A percentile compares a stretch with the other conserved stretches of the same genome.
Evolutionary conservation across 2,329 filamentous ascomycete genomes (phyloP).

Genomic region (Fusarium nematophilum): DNA sequence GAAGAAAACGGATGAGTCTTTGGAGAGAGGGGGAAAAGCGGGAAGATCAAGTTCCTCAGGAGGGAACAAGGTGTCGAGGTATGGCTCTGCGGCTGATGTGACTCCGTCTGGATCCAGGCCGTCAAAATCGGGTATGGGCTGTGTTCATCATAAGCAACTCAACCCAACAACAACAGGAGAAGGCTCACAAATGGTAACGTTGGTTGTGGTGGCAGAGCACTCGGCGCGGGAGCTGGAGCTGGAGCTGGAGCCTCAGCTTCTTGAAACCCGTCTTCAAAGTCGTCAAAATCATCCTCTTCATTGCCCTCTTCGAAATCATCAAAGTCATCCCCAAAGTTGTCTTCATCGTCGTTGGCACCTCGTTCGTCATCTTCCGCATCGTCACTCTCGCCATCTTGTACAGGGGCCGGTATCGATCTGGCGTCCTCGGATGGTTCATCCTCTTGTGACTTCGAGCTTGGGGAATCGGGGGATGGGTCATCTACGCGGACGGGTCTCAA

Average conservation of each 20-base stretch:
- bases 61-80: constrained; percentile 75
- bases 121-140: constrained; percentile 77
- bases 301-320: constrained; percentile 72
- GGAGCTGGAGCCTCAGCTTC: constrained; percentile 56
- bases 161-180: neutral
- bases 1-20: constrained; percentile 76
- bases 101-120: constrained; percentile 71
- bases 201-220: constrained; percentile 50
- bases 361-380: constrained; percentile 31
- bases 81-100: constrained; percentile 69
- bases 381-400: constrained; percentile 39
- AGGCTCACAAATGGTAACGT: constrained; percentile 59
- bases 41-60: constrained; percentile 65
- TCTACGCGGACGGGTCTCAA: constrained; percentile 42
- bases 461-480: constrained; percentile 43
- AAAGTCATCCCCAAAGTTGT: constrained; percentile 69
- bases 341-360: constrained; percentile 50
- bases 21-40: constrained; percentile 61
- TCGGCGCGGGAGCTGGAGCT: constrained; percentile 38
- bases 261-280: constrained; percentile 80
- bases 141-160: constrained; percentile 38
- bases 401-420: constrained; percentile 23
- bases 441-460: constrained; percentile 39
- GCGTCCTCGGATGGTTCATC: constrained; percentile 46
- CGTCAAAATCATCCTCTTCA: constrained; percentile 69